Conservation (phyloP, 352 stramenopile species). For the Phytophthora agathidicida region DNA sequence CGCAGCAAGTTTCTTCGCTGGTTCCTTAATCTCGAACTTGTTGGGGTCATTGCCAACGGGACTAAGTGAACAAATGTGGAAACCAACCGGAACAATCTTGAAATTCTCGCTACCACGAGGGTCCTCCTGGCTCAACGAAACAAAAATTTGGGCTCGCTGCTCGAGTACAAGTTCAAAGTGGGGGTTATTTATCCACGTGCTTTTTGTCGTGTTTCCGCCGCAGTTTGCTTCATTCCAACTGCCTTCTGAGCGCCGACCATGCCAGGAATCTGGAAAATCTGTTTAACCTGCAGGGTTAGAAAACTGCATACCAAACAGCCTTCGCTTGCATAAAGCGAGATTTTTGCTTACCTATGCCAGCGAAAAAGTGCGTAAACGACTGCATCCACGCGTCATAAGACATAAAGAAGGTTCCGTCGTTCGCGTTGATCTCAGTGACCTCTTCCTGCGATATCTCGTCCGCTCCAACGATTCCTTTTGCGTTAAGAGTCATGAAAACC, state of each 20-base stretch:
- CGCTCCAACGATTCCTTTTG: constrained; percentile 51
- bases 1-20: constrained; percentile 50
- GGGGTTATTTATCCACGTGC: constrained; percentile 90
- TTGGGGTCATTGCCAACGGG: constrained; percentile 33
- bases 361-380: constrained; percentile 92
- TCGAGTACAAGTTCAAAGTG: constrained; percentile 78
- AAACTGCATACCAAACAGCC: not conserved
- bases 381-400: constrained; percentile 86
- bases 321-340: not conserved
- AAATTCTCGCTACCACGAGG: constrained; percentile 70
- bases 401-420: constrained; percentile 95
- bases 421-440: constrained; percentile 77
- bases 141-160: constrained; percentile 67
- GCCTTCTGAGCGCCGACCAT: constrained; percentile 75
- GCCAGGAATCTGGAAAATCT: constrained; percentile 91
- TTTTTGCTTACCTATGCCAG: constrained; percentile 71
- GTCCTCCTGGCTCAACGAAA: constrained; percentile 84
- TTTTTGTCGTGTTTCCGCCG: constrained; percentile 81
- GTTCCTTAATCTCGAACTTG: constrained; percentile 74
- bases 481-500: constrained; percentile 63
- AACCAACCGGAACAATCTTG: constrained; percentile 81
- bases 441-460: constrained; percentile 81
- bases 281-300: not conserved
- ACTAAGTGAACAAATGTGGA: constrained; percentile 75
- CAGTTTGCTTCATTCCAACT: constrained; percentile 81